A percentile compares a stretch with the other conserved stretches of the same genome.
Conservation (phyloP, 306 rosid genomes). For the Trifolium pratense region DNA sequence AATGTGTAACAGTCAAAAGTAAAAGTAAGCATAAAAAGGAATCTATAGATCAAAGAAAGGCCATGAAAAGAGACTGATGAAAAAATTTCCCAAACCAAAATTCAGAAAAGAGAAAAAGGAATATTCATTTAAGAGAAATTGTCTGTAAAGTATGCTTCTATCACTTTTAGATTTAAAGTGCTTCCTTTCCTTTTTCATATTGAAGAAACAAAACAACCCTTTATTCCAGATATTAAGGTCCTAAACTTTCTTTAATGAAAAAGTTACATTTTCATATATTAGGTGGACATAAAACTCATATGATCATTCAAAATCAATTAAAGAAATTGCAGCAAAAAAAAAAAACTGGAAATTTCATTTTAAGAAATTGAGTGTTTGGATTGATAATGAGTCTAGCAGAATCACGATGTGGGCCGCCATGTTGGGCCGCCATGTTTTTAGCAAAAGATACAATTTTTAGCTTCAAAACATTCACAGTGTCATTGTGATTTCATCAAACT, state of each 20-base stretch:
- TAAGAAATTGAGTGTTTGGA: not conserved
- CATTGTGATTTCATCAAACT: not conserved
- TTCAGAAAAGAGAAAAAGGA: slow-evolving; percentile 9
- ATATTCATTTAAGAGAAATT: slow-evolving; percentile 34
- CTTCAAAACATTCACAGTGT: not conserved
- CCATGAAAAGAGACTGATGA: not conserved
- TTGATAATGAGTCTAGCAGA: not conserved
- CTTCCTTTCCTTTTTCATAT: slow-evolving; percentile 24
- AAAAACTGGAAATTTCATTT: slow-evolving; percentile 7
- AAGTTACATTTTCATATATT: slow-evolving; percentile 8
- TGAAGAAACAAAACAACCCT: slow-evolving; percentile 38
- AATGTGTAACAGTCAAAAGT: slow-evolving; percentile 6
- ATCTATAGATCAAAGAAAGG: not conserved
- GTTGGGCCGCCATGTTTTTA: not conserved
- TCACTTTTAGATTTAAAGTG: slow-evolving; percentile 7
- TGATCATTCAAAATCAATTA: slow-evolving; percentile 9
- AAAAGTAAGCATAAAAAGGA: slow-evolving; percentile 1
- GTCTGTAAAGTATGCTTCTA: not conserved
- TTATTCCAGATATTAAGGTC: slow-evolving; percentile 33
- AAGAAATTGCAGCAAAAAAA: not conserved
- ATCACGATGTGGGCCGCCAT: not conserved
- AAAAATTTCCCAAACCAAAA: not conserved
- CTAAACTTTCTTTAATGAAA: slow-evolving; percentile 24
- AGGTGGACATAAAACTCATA: slow-evolving; percentile 10
- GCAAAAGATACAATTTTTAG: not conserved